Evolutionary conservation across 1,284 basidiomycete genomes (phyloP).

Genomic region (Fomes fomentarius): DNA sequence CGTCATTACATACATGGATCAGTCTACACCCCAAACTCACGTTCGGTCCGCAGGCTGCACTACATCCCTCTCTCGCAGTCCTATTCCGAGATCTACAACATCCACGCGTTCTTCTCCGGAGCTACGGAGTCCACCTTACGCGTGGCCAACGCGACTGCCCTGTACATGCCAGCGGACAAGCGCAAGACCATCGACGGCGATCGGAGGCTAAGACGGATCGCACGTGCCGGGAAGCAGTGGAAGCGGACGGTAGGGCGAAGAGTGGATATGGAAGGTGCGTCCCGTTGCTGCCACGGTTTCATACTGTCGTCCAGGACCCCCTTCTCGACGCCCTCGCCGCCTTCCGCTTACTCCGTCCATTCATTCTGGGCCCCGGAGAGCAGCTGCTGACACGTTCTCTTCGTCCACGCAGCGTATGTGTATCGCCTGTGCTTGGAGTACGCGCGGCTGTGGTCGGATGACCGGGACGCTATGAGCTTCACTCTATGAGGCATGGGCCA

Average conservation of each 20-base stretch:
- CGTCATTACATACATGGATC: constrained; percentile 28
- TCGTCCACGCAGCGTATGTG: constrained; percentile 67
- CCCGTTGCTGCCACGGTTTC: constrained; percentile 11
- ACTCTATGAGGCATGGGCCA: constrained; percentile 12
- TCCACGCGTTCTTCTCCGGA: constrained; percentile 90
- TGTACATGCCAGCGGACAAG: constrained; percentile 29
- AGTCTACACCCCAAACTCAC: not conserved
- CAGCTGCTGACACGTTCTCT: constrained; percentile 15
- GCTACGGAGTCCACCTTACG: constrained; percentile 63
- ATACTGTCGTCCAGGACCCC: not conserved
- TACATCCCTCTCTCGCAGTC: constrained; percentile 88
- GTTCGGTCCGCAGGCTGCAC: constrained; percentile 69
- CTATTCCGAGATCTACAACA: constrained; percentile 91
- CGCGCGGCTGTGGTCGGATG: constrained; percentile 82
- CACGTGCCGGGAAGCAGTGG: constrained; percentile 88
- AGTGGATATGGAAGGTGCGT: constrained; percentile 88
- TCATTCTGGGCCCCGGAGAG: not conserved
- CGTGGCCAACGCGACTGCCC: constrained; percentile 53
- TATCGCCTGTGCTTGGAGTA: constrained; percentile 90
- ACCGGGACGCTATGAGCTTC: constrained; percentile 59
- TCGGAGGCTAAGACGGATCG: constrained; percentile 76
- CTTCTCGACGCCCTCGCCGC: constrained; percentile 2
- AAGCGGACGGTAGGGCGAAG: constrained; percentile 79
- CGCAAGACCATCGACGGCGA: constrained; percentile 67
- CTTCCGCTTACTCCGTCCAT: constrained; percentile 8